Base-by-base conservation (phyloP, 768 basidiomycete genomes). In the Amanita rubescens region DNA sequence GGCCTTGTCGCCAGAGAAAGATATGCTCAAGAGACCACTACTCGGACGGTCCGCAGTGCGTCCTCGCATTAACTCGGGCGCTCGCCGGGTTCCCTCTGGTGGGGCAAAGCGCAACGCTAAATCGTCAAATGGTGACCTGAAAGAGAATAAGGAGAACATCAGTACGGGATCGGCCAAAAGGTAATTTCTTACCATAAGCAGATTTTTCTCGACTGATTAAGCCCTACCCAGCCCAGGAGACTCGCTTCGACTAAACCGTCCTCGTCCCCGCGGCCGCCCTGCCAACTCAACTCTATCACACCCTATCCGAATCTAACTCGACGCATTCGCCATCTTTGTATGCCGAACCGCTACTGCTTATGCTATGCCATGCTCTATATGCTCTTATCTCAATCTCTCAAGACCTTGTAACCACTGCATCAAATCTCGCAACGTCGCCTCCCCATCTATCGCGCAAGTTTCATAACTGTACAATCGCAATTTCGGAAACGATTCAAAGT, bases 61-160 rank as follows among this genome's bases (percentile, higher is more conserved):
- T 9, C 75, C 82, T 14, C 72, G 78, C 22, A 78, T 82, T 43
- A 74, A 69, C 2, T 82, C 82, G 0, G 74, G 70, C n/a, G 71
- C 78, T 0, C 72, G 83, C 11, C 73, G 84, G n/a, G 72, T 70
- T 0, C 77, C 78, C 0, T 70, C 80, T 1, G 86, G 85, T 1
- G 82, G 78, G 81, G 68, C 81, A 38, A 88, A 87, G 69, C 78
- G 81, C 33, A 80, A n/a, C n/a, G n/a, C n/a, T n/a, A n/a, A 75
- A 67, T 68, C 63, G 54, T 78, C 66, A 49, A 71, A 61, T 12
- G 51, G 32, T 44, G 82, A 80, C 55, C 77, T 78, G 58, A 78
- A 84, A 63, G 80, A 84, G 65, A 82, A 54, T 35, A 54, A 54
- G 33, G 53, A 54, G 25, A 54, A 54, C 30, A 69, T 53, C 63